A percentile compares a stretch with the other conserved stretches of the same genome.
Conservation (phyloP, 163 green algal species). For the Trebouxia gelatinosa region DNA sequence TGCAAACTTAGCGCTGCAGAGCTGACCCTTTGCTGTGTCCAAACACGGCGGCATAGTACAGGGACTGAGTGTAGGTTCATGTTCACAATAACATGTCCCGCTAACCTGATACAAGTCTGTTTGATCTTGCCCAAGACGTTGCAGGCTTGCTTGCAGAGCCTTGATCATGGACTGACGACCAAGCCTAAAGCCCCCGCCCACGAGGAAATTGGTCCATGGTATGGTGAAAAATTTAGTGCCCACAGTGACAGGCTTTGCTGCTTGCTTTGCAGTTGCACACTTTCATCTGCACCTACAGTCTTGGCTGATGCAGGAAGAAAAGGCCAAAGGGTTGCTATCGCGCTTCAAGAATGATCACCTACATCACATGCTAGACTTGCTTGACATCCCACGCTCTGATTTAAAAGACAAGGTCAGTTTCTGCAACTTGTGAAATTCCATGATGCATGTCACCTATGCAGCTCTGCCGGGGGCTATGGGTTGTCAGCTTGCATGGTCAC, state of each 20-base stretch:
- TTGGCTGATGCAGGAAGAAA: constrained; percentile 45
- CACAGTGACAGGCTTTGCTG: not conserved
- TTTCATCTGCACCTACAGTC: constrained; percentile 21
- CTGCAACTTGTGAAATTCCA: no score
- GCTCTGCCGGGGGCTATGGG: no score
- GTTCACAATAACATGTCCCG: not conserved
- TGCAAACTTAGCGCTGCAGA: no score
- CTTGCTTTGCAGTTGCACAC: not conserved
- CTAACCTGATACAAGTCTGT: constrained; percentile 44
- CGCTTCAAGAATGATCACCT: constrained; percentile 50
- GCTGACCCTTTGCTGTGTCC: no score
- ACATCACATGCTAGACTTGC: constrained; percentile 42
- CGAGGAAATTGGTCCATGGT: constrained; percentile 44
- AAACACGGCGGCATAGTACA: no score
- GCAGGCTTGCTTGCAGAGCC: constrained; percentile 41
- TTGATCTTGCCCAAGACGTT: constrained; percentile 32
- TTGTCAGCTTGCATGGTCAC: no score
- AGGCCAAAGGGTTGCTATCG: constrained; percentile 30
- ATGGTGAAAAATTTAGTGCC: constrained; percentile 44
- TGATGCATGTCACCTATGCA: no score
- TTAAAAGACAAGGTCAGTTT: not conserved
- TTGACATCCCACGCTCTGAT: constrained; percentile 43
- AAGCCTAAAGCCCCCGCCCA: constrained; percentile 39
- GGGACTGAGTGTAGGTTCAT: no score
- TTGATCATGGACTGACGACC: constrained; percentile 39